A percentile compares a stretch with the other conserved stretches of the same genome.
phyloP scores from a whole-genome alignment of 1,284 basidiomycete species.

The Apiotrichum mycotoxinovorans region DNA sequence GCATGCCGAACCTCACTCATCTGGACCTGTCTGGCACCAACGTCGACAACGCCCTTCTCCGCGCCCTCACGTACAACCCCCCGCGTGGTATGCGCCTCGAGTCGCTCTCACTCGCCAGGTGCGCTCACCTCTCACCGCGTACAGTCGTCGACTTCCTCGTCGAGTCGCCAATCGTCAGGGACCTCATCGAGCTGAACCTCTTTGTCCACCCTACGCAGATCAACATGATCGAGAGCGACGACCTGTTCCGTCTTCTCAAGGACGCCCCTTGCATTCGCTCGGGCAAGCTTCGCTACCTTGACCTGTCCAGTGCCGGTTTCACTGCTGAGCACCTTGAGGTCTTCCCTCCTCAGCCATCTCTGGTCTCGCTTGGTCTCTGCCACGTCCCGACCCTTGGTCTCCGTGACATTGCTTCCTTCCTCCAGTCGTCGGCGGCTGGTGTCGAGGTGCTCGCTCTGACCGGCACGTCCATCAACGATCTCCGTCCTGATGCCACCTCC shows the following conservation, averaged over 20 bases:
- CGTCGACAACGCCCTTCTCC: conserved; percentile 58
- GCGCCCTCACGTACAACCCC: conserved; percentile 54
- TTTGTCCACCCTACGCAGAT: conserved; percentile 84
- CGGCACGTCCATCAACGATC: conserved; percentile 67
- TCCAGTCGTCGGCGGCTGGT: conserved; percentile 65
- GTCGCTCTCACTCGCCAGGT: conserved; percentile 82
- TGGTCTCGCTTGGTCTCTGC: conserved; percentile 84
- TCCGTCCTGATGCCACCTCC: conserved; percentile 52
- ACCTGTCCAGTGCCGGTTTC: conserved; percentile 78
- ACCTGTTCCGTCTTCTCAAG: conserved; percentile 67
- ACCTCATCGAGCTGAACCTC: conserved; percentile 75
- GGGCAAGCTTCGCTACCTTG: conserved; percentile 77
- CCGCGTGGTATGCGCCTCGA: conserved; percentile 62
- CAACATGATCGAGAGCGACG: conserved; percentile 67
- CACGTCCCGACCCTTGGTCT: conserved; percentile 73
- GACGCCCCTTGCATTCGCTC: conserved; percentile 75
- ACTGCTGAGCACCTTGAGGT: conserved; percentile 57
- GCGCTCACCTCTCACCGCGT: conserved; percentile 74
- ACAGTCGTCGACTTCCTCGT: conserved; percentile 74
- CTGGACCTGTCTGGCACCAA: conserved; percentile 61
- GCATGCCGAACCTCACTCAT: conserved; percentile 47
- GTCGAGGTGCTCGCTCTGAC: conserved; percentile 83
- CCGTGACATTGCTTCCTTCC: conserved; percentile 64
- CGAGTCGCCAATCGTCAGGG: conserved; percentile 59
- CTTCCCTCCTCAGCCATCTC: conserved; percentile 65